These are phyloP conservation scores for Linnemannia zychae DNA, from an alignment of 192 early-diverging fungal species.

Conservation along the genomic window DNA sequence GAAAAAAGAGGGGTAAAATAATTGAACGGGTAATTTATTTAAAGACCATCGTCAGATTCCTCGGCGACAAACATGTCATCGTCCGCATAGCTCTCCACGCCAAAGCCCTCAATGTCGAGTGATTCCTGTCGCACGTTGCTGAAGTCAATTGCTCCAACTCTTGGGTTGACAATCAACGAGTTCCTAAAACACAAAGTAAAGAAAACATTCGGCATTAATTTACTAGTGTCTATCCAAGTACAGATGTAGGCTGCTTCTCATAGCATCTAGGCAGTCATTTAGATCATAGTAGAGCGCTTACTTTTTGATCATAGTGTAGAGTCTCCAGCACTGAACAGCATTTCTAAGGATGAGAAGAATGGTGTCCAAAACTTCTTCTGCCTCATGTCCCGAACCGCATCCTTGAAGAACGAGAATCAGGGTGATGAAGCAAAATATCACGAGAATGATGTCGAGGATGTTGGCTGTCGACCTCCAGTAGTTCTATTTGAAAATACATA, in stretches of 20 bases:
- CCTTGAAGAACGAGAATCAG: constrained; percentile 74
- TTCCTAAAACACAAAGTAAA: constrained; percentile 25
- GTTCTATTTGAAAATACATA: constrained; percentile 32
- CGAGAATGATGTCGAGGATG: constrained; percentile 78
- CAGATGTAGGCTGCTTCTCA: neutral
- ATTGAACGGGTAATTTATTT: neutral
- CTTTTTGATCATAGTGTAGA: constrained; percentile 77
- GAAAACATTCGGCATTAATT: no score
- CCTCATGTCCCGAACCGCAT: constrained; percentile 72
- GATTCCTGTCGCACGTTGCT: constrained; percentile 39
- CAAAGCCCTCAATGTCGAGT: constrained; percentile 40
- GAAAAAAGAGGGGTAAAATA: neutral
- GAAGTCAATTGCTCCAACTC: constrained; percentile 42
- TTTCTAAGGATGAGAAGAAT: constrained; percentile 82
- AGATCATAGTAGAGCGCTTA: constrained; percentile 27
- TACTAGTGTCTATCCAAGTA: neutral
- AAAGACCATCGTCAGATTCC: constrained; percentile 41
- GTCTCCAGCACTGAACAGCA: constrained; percentile 74
- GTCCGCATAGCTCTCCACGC: constrained; percentile 27
- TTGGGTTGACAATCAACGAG: constrained; percentile 46
- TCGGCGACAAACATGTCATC: constrained; percentile 34
- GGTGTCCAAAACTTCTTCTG: constrained; percentile 81
- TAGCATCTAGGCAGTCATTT: neutral
- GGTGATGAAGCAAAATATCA: constrained; percentile 76
- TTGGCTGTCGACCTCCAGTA: constrained; percentile 81